Evolutionary conservation across 1,284 basidiomycete species (phyloP), one percentile per base, ranked within the genome.

Genomic region (Pterulicium gracile): DNA sequence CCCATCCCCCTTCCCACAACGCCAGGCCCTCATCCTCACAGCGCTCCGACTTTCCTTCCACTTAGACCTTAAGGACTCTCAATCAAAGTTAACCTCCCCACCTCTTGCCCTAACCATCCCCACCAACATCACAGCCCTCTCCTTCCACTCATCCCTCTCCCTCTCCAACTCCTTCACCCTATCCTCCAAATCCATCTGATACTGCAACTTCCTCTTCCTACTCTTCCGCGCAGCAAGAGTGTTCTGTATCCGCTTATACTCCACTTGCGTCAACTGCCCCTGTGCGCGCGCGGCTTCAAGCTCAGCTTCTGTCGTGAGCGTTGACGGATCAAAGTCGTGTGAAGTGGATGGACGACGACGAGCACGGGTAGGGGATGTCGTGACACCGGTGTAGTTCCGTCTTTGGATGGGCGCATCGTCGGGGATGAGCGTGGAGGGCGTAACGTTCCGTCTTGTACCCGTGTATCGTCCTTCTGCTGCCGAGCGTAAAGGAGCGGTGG

Each of bases 131-230:
- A 21, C 7, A 12, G 42, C 20, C 42, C 42, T 21, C 20, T 22
- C 42, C 20, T 19, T 20, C 42, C 42, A 43, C 20, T 4, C 5
- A 24, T 43, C 42, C 7, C 42, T 17, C 14, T 19, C 20, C 20
- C 20, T 21, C 42, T 43, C 23, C 10, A 43, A 21, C 4, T 5
- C 5, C 20, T 43, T 21, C 13, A 23, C 20, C 20, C 17, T 7
- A 22, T 21, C 23, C 42, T 43, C 42, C 4, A 43, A 17, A 24
- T 43, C 19, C 23, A 22, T 4, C 20, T 43, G 42, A 17, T 43
- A 24, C 42, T 43, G 20, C 42, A 43, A 24, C 42, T 43, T 43
- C 17, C 42, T 21, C 42, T 43, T 43, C 20, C 42, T 4, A 43
- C 20, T 22, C 42, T 43, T 43, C 19, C 42, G 13, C 5, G 42